Conservation (phyloP, 148 eudicot genomes). For the Mesembryanthemum crystallinum region DNA sequence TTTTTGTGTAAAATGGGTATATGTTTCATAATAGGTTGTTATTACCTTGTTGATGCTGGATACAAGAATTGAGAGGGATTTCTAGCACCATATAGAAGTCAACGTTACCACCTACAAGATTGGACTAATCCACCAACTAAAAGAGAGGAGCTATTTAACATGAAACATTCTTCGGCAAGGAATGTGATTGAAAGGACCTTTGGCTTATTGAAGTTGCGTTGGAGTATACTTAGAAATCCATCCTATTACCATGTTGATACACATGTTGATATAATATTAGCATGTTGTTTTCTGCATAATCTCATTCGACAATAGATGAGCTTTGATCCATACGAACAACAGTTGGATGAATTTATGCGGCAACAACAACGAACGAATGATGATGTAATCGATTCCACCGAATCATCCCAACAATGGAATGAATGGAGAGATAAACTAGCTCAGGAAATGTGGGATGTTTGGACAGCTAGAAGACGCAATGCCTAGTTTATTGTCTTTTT, state of each 20-base stretch:
- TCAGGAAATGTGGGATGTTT: conserved; percentile 8
- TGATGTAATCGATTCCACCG: background rate
- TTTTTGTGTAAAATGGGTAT: background rate
- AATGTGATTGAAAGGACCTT: conserved; percentile 16
- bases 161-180: conserved; percentile 11
- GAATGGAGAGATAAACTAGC: conserved; percentile 7
- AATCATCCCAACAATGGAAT: conserved; percentile 12
- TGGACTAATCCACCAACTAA: conserved; percentile 13
- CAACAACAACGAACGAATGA: background rate
- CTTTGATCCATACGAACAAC: background rate
- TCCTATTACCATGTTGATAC: conserved; percentile 3
- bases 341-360: background rate
- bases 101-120: conserved; percentile 10
- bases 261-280: conserved; percentile 3
- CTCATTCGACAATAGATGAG: conserved; percentile 15
- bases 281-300: conserved; percentile 14
- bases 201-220: conserved; percentile 5
- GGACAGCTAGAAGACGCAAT: background rate
- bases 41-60: conserved; percentile 24
- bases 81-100: conserved; percentile 2
- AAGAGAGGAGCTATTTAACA: conserved; percentile 13
- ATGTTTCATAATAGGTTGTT: conserved; percentile 7
- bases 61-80: conserved; percentile 18
- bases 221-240: conserved; percentile 10
- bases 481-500: background rate